These are phyloP conservation scores for Phytophthora pini DNA, from an alignment of 352 stramenopile species.

Conservation along the genomic window DNA sequence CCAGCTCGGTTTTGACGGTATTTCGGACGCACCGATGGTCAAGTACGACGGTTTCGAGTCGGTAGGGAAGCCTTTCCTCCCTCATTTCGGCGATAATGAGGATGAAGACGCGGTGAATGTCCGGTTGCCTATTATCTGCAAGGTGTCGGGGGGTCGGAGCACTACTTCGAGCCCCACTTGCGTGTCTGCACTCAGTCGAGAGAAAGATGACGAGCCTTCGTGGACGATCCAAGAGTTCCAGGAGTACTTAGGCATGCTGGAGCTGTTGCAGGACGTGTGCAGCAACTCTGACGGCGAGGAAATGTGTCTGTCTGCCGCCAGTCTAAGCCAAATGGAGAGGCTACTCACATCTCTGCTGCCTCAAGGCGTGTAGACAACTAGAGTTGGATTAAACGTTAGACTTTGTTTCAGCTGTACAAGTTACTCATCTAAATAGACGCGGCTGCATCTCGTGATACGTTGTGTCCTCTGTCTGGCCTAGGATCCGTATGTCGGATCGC, in stretches of 20 bases:
- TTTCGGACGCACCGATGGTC: slow-evolving; percentile 39
- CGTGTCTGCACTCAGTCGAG: slow-evolving; percentile 24
- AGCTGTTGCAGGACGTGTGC: slow-evolving; percentile 46
- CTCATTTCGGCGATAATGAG: slow-evolving; percentile 11
- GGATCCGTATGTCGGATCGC: slow-evolving; percentile 16
- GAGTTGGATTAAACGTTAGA: slow-evolving; percentile 30
- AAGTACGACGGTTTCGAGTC: slow-evolving; percentile 46
- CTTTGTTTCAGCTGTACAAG: slow-evolving; percentile 30
- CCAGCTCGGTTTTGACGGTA: slow-evolving; percentile 21
- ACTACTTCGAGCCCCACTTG: slow-evolving; percentile 30
- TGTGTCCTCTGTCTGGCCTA: slow-evolving; percentile 14
- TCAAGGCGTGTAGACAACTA: slow-evolving; percentile 23
- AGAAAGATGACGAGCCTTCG: slow-evolving; percentile 22
- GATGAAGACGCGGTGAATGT: slow-evolving; percentile 49
- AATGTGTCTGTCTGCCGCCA: slow-evolving; percentile 41
- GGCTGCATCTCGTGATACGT: slow-evolving; percentile 44
- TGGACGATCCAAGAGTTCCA: slow-evolving; percentile 54
- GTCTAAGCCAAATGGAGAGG: slow-evolving; percentile 54
- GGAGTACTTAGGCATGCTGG: slow-evolving; percentile 51
- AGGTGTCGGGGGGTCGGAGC: slow-evolving; percentile 4
- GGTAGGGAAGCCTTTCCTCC: slow-evolving; percentile 25
- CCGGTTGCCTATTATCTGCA: slow-evolving; percentile 43
- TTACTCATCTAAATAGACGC: slow-evolving; percentile 47
- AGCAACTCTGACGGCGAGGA: slow-evolving; percentile 26
- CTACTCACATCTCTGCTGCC: slow-evolving; percentile 52